A percentile compares a stretch with the other conserved stretches of the same genome.
Evolutionary conservation across 306 rosid species (phyloP).

Genomic region (Macrotyloma uniflorum): DNA sequence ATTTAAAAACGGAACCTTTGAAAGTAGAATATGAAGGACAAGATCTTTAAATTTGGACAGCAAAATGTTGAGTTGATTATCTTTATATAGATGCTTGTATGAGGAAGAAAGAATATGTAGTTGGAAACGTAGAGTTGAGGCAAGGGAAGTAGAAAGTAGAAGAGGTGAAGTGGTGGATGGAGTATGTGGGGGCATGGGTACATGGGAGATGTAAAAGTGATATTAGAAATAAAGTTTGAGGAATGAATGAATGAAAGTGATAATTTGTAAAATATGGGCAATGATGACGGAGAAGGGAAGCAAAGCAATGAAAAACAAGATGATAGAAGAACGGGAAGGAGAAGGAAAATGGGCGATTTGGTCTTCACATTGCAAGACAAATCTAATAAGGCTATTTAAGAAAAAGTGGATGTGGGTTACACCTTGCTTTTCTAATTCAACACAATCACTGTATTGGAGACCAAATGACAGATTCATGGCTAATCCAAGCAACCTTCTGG

Average conservation of each 20-base stretch:
- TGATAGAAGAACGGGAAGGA: slow-evolving; percentile 23
- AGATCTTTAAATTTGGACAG: no score
- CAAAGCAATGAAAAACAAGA: slow-evolving; percentile 44
- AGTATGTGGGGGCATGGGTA: slow-evolving; percentile 35
- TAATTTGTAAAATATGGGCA: slow-evolving; percentile 20
- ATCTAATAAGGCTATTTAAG: slow-evolving; percentile 26
- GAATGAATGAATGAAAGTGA: slow-evolving; percentile 27
- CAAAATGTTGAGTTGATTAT: background rate
- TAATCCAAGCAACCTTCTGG: slow-evolving; percentile 52
- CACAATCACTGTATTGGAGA: slow-evolving; percentile 45
- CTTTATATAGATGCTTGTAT: no score
- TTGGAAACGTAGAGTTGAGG: no score
- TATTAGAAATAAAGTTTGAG: slow-evolving; percentile 45
- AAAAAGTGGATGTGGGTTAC: slow-evolving; percentile 48
- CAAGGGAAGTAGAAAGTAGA: background rate
- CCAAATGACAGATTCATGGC: slow-evolving; percentile 56
- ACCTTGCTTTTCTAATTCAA: slow-evolving; percentile 40
- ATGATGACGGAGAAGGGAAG: slow-evolving; percentile 42
- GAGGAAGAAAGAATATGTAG: no score
- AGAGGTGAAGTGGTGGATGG: slow-evolving; percentile 20
- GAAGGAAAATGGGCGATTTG: slow-evolving; percentile 35
- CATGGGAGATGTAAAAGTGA: slow-evolving; percentile 45
- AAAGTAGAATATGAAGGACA: no score
- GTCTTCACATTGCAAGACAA: slow-evolving; percentile 47
- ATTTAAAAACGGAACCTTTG: no score